Evolutionary conservation across 257 asterid genomes (phyloP).

Genomic region (Gynochthodes officinalis): DNA sequence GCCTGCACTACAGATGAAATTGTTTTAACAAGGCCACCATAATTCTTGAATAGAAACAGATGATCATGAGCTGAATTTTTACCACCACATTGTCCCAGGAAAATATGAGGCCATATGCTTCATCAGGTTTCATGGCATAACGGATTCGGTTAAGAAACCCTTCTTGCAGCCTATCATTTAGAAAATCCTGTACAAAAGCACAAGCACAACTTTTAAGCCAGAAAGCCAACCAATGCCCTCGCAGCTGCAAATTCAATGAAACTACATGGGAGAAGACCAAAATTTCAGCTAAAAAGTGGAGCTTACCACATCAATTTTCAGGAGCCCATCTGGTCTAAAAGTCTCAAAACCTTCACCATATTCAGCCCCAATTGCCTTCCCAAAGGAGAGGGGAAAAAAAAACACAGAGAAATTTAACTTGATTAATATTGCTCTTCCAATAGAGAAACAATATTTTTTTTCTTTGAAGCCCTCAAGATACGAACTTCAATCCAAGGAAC

Average conservation of each 20-base stretch:
- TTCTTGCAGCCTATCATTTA: slow-evolving; percentile 88
- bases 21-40: neutral
- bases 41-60: slow-evolving; percentile 4
- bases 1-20: slow-evolving; percentile 47
- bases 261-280: neutral
- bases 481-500: slow-evolving; percentile 3
- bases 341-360: slow-evolving; percentile 99
- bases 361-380: slow-evolving; percentile 98
- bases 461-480: neutral
- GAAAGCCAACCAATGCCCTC: neutral
- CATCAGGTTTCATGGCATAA: slow-evolving; percentile 98
- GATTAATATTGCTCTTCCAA: neutral
- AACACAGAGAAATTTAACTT: neutral
- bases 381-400: neutral
- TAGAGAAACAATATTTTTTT: too few relatives aligned
- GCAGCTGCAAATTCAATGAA: neutral
- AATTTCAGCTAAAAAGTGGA: neutral
- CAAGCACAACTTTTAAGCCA: neutral
- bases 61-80: slow-evolving; percentile 22
- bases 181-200: slow-evolving; percentile 55
- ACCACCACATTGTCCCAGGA: slow-evolving; percentile 99
- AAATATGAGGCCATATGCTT: slow-evolving; percentile 95
- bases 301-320: slow-evolving; percentile 93
- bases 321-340: slow-evolving; percentile 83
- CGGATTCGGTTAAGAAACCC: slow-evolving; percentile 91